Base-by-base conservation (phyloP, 1,284 basidiomycete genomes). In the Leccinum pachyderme region DNA sequence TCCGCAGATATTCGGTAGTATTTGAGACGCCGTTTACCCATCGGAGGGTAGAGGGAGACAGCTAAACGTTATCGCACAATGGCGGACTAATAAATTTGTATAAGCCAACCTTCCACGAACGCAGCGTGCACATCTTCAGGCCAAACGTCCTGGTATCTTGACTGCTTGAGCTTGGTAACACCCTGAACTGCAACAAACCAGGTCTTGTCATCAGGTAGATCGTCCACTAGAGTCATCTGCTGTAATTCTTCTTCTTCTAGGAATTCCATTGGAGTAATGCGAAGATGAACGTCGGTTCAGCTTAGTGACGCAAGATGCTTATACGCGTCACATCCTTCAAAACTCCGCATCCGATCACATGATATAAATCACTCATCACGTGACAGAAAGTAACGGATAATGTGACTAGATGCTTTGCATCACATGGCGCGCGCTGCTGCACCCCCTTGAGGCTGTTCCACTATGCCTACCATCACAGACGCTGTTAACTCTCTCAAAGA, bases 1-100 rank as follows among this genome's bases (percentile, higher is more conserved):
- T 58, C 49, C n/a, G 52, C 49, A 44, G 65, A 55, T 24, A 71
- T 28, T 4, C 63, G 65, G 33, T 68, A 71, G 47, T 69, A 71
- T 58, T 65, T 72, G 50, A 73, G 65, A 35, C 67, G 71, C 25
- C 68, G 71, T 54, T 69, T 69, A 12, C 67, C 67, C 71, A 69
- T 73, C n/a, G 67, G 71, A 2, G 67, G 67, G 56, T 73, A 69
- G 48, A 69, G n/a, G 41, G 59, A 51, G 28, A 71, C 52, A 13
- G 67, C 67, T 69, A 48, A 5, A 35, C 43, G 29, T 55, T 22
- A 52, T 67, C 49, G 52, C 33, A 59, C 53, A 52, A 37, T 32
- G 18, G 11, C 35, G 35, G 12, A 50, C 11, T 24, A 32, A 15
- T 7, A 22, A 47, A 44, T 22, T 44, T 15, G 3, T 6, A 12